Conservation (phyloP, 2,329 filamentous ascomycete species). For the Fusarium sarcochroum region DNA sequence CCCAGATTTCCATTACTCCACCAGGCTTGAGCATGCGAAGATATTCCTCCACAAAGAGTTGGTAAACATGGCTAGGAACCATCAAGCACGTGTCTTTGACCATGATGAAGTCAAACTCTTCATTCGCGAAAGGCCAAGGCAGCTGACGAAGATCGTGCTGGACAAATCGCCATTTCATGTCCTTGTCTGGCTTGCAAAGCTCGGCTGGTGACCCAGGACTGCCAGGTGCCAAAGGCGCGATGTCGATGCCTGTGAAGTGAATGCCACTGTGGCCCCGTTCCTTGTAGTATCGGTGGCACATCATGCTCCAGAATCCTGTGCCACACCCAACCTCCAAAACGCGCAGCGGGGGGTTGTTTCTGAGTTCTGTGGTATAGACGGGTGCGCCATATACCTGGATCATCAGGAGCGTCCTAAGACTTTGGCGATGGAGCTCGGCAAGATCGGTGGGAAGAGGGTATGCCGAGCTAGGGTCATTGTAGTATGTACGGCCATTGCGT, state of each 20-base stretch:
- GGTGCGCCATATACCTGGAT: slow-evolving; percentile 86
- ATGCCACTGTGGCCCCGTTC: slow-evolving; percentile 77
- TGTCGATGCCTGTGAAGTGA: slow-evolving; percentile 85
- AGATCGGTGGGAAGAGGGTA: slow-evolving; percentile 94
- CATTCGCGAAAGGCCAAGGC: slow-evolving; percentile 83
- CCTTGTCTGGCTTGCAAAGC: slow-evolving; percentile 71
- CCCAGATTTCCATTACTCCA: slow-evolving; percentile 89
- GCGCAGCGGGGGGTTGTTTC: slow-evolving; percentile 77
- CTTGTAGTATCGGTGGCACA: slow-evolving; percentile 85
- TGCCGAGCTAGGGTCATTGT: slow-evolving; percentile 77
- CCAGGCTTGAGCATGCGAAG: slow-evolving; percentile 82
- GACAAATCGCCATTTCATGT: slow-evolving; percentile 90
- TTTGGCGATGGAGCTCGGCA: slow-evolving; percentile 88
- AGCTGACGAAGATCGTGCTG: slow-evolving; percentile 85
- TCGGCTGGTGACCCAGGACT: slow-evolving; percentile 51
- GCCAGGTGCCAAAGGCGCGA: slow-evolving; percentile 76
- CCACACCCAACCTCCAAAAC: slow-evolving; percentile 92
- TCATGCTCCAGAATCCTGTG: slow-evolving; percentile 89
- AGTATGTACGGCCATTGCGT: slow-evolving; percentile 85
- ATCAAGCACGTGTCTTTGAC: slow-evolving; percentile 84
- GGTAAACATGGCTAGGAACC: slow-evolving; percentile 71
- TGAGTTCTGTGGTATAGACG: slow-evolving; percentile 78
- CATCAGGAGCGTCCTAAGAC: slow-evolving; percentile 83
- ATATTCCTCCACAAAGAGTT: slow-evolving; percentile 76
- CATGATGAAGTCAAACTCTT: slow-evolving; percentile 89